phyloP scores from a whole-genome alignment of 352 stramenopile genomes.

The Globisporangium polare region DNA sequence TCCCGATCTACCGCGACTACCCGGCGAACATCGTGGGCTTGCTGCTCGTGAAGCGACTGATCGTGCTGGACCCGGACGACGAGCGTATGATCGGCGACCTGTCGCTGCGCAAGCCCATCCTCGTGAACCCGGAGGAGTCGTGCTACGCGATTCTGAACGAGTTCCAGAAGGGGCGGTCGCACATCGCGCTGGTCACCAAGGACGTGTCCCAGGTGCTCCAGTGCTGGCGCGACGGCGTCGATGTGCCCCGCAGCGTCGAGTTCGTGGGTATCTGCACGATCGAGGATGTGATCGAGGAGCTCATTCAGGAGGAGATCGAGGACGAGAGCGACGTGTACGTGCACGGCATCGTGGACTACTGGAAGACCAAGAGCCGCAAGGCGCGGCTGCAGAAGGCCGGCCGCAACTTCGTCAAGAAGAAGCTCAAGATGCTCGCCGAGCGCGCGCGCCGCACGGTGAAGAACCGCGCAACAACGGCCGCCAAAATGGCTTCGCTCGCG shows the following conservation, averaged over 20 bases:
- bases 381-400: slow-evolving; percentile 25
- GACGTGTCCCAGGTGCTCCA: slow-evolving; percentile 46
- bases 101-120: slow-evolving; percentile 71
- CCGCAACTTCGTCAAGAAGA: slow-evolving; percentile 44
- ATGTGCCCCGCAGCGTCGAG: slow-evolving; percentile 36
- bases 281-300: slow-evolving; percentile 90
- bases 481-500: slow-evolving; percentile 8
- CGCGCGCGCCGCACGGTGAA: slow-evolving; percentile 43
- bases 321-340: slow-evolving; percentile 84
- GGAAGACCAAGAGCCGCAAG: slow-evolving; percentile 35
- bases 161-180: slow-evolving; percentile 86
- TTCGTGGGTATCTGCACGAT: slow-evolving; percentile 89
- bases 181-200: slow-evolving; percentile 80
- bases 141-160: slow-evolving; percentile 90
- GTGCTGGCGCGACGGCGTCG: slow-evolving; percentile 42
- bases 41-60: slow-evolving; percentile 86
- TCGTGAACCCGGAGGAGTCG: slow-evolving; percentile 72
- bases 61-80: slow-evolving; percentile 85
- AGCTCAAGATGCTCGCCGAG: slow-evolving; percentile 50
- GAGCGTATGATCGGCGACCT: slow-evolving; percentile 56
- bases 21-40: slow-evolving; percentile 78
- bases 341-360: slow-evolving; percentile 55
- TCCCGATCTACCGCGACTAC: slow-evolving; percentile 85
- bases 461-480: slow-evolving; percentile 15
- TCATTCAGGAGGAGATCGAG: slow-evolving; percentile 89